Conservation (phyloP, 257 asterid genomes). For the Forsythia suspensa region DNA sequence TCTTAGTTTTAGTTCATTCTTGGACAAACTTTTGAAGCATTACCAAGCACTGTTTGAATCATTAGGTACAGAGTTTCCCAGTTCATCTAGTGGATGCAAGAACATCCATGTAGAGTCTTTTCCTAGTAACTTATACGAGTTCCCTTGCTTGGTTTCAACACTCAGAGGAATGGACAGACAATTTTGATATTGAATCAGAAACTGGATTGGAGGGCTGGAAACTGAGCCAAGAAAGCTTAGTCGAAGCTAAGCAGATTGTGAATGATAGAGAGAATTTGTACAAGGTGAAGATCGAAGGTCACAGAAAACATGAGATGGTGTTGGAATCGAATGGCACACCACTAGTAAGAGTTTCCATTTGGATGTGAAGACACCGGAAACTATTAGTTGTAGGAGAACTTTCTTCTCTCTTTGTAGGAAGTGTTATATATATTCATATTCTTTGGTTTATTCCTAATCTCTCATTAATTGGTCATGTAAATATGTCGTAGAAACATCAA, state of each 20-base stretch:
- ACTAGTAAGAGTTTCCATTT: slow-evolving; percentile 62
- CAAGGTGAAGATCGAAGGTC: slow-evolving; percentile 34
- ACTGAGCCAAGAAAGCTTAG: slow-evolving; percentile 47
- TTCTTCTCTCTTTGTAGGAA: neutral
- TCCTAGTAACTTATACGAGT: slow-evolving; percentile 51
- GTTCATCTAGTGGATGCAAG: slow-evolving; percentile 66
- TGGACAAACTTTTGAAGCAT: slow-evolving; percentile 39
- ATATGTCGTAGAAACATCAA: neutral
- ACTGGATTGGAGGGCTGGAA: slow-evolving; percentile 29
- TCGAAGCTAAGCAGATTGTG: slow-evolving; percentile 59
- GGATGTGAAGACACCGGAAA: slow-evolving; percentile 43
- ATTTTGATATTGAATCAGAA: neutral
- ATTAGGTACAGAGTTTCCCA: slow-evolving; percentile 59
- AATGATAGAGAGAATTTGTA: slow-evolving; percentile 40
- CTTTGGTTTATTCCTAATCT: neutral
- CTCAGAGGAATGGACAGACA: slow-evolving; percentile 33
- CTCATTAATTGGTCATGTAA: neutral
- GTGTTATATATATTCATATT: neutral
- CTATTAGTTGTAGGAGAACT: neutral
- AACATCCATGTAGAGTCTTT: slow-evolving; percentile 57
- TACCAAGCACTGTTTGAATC: slow-evolving; percentile 60
- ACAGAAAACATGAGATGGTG: slow-evolving; percentile 48
- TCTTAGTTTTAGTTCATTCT: slow-evolving; percentile 37
- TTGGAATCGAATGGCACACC: slow-evolving; percentile 62
- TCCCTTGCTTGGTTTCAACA: slow-evolving; percentile 48